A percentile compares a stretch with the other conserved stretches of the same genome.
These are phyloP conservation scores for Calonectria hawksworthii DNA, from an alignment of 2,329 filamentous ascomycete species.

Conservation along the genomic window DNA sequence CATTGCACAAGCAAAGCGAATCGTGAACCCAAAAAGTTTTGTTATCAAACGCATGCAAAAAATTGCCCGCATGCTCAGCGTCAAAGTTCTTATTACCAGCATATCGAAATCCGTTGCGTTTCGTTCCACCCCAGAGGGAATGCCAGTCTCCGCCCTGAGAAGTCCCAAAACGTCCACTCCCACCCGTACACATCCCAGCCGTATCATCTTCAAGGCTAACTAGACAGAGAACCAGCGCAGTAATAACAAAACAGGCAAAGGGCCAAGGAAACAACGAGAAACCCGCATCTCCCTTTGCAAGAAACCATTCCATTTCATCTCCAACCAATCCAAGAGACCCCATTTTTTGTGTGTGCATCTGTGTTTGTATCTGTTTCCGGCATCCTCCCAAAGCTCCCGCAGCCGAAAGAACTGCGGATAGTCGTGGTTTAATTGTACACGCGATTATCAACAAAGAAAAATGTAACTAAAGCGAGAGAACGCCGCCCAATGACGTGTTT, in stretches of 20 bases:
- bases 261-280: neutral
- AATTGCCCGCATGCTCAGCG: conserved; percentile 33
- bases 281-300: conserved; percentile 13
- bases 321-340: conserved; percentile 35
- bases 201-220: conserved; percentile 18
- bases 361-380: conserved; percentile 24
- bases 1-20: neutral
- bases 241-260: conserved; percentile 18
- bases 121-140: conserved; percentile 15
- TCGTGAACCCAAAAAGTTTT: neutral
- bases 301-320: conserved; percentile 24
- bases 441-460: conserved; percentile 27
- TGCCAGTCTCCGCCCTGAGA: conserved; percentile 21
- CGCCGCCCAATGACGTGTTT: conserved; percentile 28
- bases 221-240: conserved; percentile 1
- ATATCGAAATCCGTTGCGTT: conserved; percentile 25
- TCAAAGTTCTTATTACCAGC: conserved; percentile 38
- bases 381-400: conserved; percentile 4
- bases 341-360: conserved; percentile 24
- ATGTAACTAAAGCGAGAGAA: conserved; percentile 18
- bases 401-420: neutral
- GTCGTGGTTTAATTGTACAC: conserved; percentile 30
- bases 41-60: conserved; percentile 33
- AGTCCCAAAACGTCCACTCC: conserved; percentile 6
- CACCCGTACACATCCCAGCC: conserved; percentile 6